Evolutionary conservation across 2,329 filamentous ascomycete genomes (phyloP).

Genomic region (Nothopassalora personata): DNA sequence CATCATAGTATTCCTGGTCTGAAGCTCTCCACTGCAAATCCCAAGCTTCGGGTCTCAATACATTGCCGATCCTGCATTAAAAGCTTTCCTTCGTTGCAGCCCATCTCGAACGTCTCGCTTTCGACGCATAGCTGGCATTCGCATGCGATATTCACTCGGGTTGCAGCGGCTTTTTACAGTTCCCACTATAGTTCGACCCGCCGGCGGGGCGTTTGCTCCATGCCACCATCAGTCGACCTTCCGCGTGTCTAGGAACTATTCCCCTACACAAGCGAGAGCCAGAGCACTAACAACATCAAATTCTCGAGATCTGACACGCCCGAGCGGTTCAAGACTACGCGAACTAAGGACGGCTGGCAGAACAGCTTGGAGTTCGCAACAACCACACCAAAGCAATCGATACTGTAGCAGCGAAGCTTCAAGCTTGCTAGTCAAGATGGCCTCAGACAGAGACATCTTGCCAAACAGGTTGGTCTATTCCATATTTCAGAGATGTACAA

Average conservation of each 20-base stretch:
- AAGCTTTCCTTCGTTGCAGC: no score
- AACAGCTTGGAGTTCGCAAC: not conserved
- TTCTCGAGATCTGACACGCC: not conserved
- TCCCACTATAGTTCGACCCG: no score
- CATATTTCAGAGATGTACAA: not conserved
- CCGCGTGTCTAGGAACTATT: not conserved
- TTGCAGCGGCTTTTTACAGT: no score
- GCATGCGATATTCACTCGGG: no score
- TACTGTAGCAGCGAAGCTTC: constrained; percentile 28
- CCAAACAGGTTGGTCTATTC: constrained; percentile 36
- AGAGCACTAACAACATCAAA: not conserved
- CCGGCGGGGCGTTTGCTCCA: no score
- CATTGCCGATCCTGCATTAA: no score
- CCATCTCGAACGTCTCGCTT: no score
- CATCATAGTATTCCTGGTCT: not conserved
- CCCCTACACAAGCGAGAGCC: not conserved
- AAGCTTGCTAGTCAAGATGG: constrained; percentile 36
- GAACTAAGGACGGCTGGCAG: not conserved
- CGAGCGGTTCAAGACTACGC: not conserved
- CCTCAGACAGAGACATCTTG: constrained; percentile 44
- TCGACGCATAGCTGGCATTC: no score
- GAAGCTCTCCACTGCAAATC: no score
- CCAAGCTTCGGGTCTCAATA: no score
- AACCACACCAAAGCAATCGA: constrained; percentile 8
- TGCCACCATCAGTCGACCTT: not conserved